Conservation (phyloP, 148 eudicot species). For the Chenopodium suecicum region DNA sequence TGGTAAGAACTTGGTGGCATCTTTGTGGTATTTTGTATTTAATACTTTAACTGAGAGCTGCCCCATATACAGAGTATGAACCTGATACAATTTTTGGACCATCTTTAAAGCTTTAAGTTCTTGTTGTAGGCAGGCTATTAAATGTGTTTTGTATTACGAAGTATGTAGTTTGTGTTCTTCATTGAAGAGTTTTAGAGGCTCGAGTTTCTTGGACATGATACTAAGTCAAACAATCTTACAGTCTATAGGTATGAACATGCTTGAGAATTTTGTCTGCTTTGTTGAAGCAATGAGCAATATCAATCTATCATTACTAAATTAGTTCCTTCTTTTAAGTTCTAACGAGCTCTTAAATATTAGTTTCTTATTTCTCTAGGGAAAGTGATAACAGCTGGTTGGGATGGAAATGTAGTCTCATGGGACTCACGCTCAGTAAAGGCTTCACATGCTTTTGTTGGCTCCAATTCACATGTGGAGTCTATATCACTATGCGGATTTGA, state of each 20-base stretch:
- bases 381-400: conserved; percentile 78
- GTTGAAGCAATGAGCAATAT: conserved; percentile 1
- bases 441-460: conserved; percentile 30
- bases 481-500: conserved; percentile 54
- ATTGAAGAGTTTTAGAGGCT: background rate
- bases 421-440: conserved; percentile 55
- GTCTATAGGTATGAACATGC: background rate
- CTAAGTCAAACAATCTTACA: background rate
- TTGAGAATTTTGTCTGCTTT: background rate
- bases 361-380: conserved; percentile 43
- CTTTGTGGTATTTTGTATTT: background rate
- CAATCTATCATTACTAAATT: background rate
- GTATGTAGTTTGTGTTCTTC: background rate
- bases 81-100: background rate
- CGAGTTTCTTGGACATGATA: background rate
- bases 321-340: background rate
- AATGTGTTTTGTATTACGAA: background rate
- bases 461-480: conserved; percentile 56
- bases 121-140: background rate
- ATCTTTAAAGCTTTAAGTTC: conserved; percentile 1
- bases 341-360: background rate
- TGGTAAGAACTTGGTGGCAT: background rate
- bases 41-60: background rate
- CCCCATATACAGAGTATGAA: background rate
- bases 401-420: conserved; percentile 63